Base-by-base conservation (phyloP, 2,329 filamentous ascomycete genomes). In the Chalaropsis ovoidea region DNA sequence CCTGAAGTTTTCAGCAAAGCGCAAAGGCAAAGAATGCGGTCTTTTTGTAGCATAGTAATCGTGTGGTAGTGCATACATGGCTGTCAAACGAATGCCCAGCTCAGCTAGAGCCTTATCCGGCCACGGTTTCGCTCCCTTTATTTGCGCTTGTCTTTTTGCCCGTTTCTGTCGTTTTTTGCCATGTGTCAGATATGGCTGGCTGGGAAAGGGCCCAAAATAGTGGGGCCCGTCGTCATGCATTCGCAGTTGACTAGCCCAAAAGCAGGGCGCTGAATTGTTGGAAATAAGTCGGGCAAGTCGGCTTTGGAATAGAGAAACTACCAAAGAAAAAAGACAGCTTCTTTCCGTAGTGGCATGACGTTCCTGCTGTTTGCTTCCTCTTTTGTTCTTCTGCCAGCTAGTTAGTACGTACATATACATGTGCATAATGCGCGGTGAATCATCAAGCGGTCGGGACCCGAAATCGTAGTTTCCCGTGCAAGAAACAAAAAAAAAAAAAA, bases 381-480 rank as follows among this genome's bases (percentile, higher is more conserved):
- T 35, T 41, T 63, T 27, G 17, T 35, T 24, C 39, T 61, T 27
- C 31, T 63, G 22, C 11, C 17, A 17, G 52, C 52, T n/a, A 56
- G 2, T 19, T 56, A 8, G 24, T 27, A 8, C 54, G 24, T 27
- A 56, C 22, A 31, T 31, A 35, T 58, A 58, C 54, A 8, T 58
- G 52, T 39, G 31, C 31, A 31, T 58, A 58, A 58, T 58, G 54
- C 54, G 24, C 1, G 54, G 54, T 58, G 54, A 58, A 58, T 58
- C 27, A 58, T 58, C 27, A 15, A 17, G n/a, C 2, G n/a, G 47
- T 17, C 1, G 47, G 47, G 47, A 8, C 10, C 47, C 47, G 27
- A 15, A 27, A 52, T 13, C 24, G 47, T 52, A 52, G 47, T 52
- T 52, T 52, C 47, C 47, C 22, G 3, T 27, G n/a, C 2, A 45